Base-by-base conservation (phyloP, 2,329 filamentous ascomycete genomes). In the Fusarium ramigenum region DNA sequence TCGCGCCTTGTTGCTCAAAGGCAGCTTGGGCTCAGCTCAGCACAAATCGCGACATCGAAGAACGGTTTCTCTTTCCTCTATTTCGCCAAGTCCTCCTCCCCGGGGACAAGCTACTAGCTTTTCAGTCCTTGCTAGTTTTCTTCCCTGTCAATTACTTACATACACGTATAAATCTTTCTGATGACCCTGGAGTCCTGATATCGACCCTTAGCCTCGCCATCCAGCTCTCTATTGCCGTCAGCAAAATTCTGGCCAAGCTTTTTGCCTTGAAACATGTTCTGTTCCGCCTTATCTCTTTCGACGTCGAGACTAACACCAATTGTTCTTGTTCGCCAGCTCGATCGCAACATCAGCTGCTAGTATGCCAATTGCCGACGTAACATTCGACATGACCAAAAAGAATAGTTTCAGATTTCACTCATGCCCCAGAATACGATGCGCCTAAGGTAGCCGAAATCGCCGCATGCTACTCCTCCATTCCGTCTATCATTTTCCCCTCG, bases 1-100 rank as follows among this genome's bases (percentile, higher is more conserved):
- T 72, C 67, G 76, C 69, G 69, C 66, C 62, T 75, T 76, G 76
- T 77, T 75, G 75, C 71, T 78, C 60, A 67, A 62, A 74, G 73
- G 70, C 69, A 78, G 73, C 75, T 74, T 63, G 69, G 64, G 73
- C 67, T 67, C 60, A 64, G 66, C 75, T 69, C 46, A 59, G 68
- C 61, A 73, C 63, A 71, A 23, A 71, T 68, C 71, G 61, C 58
- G 63, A 72, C 60, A 72, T 74, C 54, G 44, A 47, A 43, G 44
- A 58, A 30, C 37, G 15, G 32, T 37, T 34, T 40, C 10, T 52
- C 19, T 40, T 39, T 68, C 30, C 3, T 9, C 25, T 47, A 3
- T 10, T 30, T 30, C 19, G 7, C 44, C 18, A 47, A 28, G 15
- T 7, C 42, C 9, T 18, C n/a, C 10, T 9, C 9, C 7, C 16